Conservation (phyloP, 306 rosid species). For the Dalbergia oliveri region DNA sequence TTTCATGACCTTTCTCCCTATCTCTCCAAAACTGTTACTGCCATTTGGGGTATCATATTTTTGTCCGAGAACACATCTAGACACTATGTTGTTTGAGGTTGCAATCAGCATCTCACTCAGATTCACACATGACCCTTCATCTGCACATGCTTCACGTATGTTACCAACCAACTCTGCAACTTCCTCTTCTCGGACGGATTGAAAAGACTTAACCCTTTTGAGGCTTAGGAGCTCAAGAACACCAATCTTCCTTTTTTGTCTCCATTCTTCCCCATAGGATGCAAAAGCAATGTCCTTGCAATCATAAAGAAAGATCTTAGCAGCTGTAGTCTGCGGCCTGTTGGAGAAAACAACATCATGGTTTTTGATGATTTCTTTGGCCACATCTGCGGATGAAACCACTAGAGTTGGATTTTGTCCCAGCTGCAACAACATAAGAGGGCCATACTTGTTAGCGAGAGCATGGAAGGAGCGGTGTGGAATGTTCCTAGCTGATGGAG, state of each 20-base stretch:
- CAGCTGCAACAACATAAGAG: constrained; percentile 42
- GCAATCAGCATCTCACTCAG: constrained; percentile 41
- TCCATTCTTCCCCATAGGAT: constrained; percentile 55
- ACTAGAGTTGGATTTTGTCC: constrained; percentile 49
- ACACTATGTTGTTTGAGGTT: constrained; percentile 37
- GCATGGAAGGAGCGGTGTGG: constrained; percentile 48
- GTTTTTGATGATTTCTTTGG: constrained; percentile 8
- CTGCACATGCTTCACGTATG: background rate
- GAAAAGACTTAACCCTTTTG: constrained; percentile 45
- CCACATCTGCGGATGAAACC: constrained; percentile 39
- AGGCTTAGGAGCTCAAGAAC: constrained; percentile 54
- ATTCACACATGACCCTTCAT: background rate
- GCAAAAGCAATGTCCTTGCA: constrained; percentile 40
- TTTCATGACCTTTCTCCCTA: background rate
- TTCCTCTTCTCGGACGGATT: constrained; percentile 42
- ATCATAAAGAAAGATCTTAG: constrained; percentile 39
- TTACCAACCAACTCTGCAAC: background rate
- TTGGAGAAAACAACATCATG: constrained; percentile 23
- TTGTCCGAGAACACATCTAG: constrained; percentile 47
- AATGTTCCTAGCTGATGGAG: constrained; percentile 54
- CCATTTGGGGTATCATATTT: constrained; percentile 21
- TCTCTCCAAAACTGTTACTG: background rate
- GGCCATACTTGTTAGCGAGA: constrained; percentile 50
- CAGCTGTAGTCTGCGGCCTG: constrained; percentile 26
- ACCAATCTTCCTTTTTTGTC: constrained; percentile 45